phyloP scores from a whole-genome alignment of 1,139 yeast genomes.

The Kluyveromyces sp. region DNA sequence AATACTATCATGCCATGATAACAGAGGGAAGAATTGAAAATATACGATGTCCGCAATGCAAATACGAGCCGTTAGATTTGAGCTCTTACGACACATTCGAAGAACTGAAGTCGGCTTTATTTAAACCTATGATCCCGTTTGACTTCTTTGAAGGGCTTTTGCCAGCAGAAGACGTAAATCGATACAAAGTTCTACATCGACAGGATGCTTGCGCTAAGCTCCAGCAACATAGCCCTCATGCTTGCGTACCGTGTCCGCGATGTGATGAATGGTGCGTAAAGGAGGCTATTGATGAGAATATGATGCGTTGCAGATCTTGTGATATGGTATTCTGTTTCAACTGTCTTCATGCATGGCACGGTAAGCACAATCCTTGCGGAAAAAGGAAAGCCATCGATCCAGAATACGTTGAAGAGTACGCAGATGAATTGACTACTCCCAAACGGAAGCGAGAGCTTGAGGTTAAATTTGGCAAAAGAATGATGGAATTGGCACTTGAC shows the following conservation, averaged over 20 bases:
- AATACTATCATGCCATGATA: slow-evolving; percentile 43
- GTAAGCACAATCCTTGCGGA: slow-evolving; percentile 44
- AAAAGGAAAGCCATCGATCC: slow-evolving; percentile 37
- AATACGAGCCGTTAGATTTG: slow-evolving; percentile 31
- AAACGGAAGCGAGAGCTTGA: slow-evolving; percentile 37
- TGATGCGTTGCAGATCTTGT: slow-evolving; percentile 50
- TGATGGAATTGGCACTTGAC: slow-evolving; percentile 39
- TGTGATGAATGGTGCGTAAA: slow-evolving; percentile 44
- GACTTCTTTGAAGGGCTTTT: slow-evolving; percentile 34
- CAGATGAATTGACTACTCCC: slow-evolving; percentile 32
- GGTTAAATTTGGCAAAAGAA: slow-evolving; percentile 44
- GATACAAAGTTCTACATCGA: slow-evolving; percentile 38
- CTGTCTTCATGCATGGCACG: slow-evolving; percentile 65
- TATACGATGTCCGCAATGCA: slow-evolving; percentile 55
- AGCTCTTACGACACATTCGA: slow-evolving; percentile 24
- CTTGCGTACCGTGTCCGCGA: slow-evolving; percentile 51
- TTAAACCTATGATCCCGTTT: slow-evolving; percentile 37
- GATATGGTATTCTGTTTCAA: slow-evolving; percentile 52
- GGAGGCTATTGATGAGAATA: slow-evolving; percentile 43
- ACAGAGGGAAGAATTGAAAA: slow-evolving; percentile 45
- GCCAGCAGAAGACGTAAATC: slow-evolving; percentile 30
- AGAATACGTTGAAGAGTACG: slow-evolving; percentile 37
- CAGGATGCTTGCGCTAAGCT: slow-evolving; percentile 42
- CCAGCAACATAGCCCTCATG: slow-evolving; percentile 41
- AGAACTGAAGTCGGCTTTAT: slow-evolving; percentile 32